Evolutionary conservation across 208 protist genomes (phyloP).

Genomic region (Herpetomonas samuelpessoai): DNA sequence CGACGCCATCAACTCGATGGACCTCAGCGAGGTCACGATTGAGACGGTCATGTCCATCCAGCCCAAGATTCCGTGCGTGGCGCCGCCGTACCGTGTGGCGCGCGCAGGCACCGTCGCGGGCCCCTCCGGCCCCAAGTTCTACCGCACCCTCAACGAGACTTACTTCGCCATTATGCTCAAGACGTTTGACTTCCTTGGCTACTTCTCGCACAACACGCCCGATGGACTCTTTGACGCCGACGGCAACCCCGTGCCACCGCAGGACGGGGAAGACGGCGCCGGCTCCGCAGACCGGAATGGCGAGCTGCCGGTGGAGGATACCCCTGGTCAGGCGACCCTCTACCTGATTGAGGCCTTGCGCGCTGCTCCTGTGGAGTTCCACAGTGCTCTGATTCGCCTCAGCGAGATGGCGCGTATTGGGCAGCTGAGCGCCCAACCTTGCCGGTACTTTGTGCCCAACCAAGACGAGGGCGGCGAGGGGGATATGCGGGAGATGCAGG

Average conservation of each 20-base stretch:
- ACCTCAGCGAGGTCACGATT: constrained; percentile 54
- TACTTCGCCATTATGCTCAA: constrained; percentile 84
- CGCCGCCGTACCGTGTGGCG: constrained; percentile 1
- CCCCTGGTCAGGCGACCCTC: constrained; percentile 27
- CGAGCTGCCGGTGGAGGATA: neutral
- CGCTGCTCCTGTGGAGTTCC: constrained; percentile 54
- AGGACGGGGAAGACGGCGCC: neutral
- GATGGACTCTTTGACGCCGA: constrained; percentile 18
- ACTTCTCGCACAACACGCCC: constrained; percentile 71
- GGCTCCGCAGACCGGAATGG: neutral
- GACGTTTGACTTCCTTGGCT: constrained; percentile 87
- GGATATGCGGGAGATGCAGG: neutral
- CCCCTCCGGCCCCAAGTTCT: constrained; percentile 31
- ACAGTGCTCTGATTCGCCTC: constrained; percentile 62
- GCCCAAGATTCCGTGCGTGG: constrained; percentile 1
- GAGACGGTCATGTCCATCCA: constrained; percentile 43
- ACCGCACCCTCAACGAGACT: constrained; percentile 66
- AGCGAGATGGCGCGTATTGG: constrained; percentile 70
- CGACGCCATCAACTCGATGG: constrained; percentile 28
- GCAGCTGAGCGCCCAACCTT: constrained; percentile 49
- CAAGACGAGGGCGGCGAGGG: constrained; percentile 6
- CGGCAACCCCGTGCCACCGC: constrained; percentile 2
- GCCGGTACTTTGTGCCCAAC: constrained; percentile 33
- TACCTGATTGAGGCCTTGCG: constrained; percentile 59
- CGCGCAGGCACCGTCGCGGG: constrained; percentile 2